Evolutionary conservation across 179 eudicot species (phyloP), one percentile per base, ranked within the genome.

Genomic region (Drosera spatulata): DNA sequence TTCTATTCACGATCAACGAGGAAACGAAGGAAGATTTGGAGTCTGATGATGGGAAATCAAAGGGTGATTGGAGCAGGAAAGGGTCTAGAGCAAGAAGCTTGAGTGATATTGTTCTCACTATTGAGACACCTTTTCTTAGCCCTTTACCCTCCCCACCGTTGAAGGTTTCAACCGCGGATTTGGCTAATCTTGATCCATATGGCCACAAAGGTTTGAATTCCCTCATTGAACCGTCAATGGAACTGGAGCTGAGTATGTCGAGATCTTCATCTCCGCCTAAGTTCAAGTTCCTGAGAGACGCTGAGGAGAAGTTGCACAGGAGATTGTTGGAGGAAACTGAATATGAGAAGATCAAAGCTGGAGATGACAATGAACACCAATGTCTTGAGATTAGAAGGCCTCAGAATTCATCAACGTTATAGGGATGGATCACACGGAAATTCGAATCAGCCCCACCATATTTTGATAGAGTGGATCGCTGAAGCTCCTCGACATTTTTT

Each of bases 251-350:
- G 2, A 66, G 66, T 59, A 75, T 68, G 60, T 37, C 85, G 63
- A 73, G 81, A 53, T 77, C 87, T 56, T 91, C 98, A 2, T 95
- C 98, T 6, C 98, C 98, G 10, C 96, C 98, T 2, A 91, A 77
- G 61, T 91, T 91, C 65, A 88, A 88, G 82, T 91, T 91, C 71
- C 65, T 91, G 75, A 91, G 91, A 62, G 98, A 91, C 67, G 98
- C 98, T 2, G 98, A 91, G 68, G 95, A 91, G 74, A 91, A 91
- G 50, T 60, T 88, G 55, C 72, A 84, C 48, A 85, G 72, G 55
- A 85, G 61, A 64, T 68, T 87, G 65, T 50, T 79, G 67, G 86
- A 82, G 47, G 95, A 88, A 65, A 81, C 87, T 52, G 88, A 80
- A 60, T 63, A 66, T 70, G 45, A 75, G 73, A 12, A 78, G 53